Conservation (phyloP, 2,329 filamentous ascomycete genomes). For the Capronia coronata region DNA sequence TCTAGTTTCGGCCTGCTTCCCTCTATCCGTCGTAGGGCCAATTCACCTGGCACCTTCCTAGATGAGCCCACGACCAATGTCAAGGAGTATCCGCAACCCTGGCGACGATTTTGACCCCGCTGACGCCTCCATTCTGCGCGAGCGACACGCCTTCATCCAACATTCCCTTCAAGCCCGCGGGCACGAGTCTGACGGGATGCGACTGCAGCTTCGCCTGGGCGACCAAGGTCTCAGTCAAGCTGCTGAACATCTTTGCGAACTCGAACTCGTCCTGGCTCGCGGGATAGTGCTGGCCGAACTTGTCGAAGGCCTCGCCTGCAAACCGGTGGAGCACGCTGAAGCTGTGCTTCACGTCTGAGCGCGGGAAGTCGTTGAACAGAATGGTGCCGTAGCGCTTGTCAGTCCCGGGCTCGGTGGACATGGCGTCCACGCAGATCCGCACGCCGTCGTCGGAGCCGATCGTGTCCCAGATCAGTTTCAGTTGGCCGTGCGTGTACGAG, state of each 20-base stretch:
- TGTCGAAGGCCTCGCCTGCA: slow-evolving; percentile 32
- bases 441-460: slow-evolving; percentile 31
- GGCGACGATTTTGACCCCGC: too few relatives aligned
- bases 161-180: too few relatives aligned
- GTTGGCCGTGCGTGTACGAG: slow-evolving; percentile 33
- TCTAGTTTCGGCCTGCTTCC: too few relatives aligned
- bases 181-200: too few relatives aligned
- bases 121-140: too few relatives aligned
- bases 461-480: slow-evolving; percentile 37
- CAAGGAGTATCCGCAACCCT: too few relatives aligned
- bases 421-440: slow-evolving; percentile 33
- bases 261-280: slow-evolving; percentile 36
- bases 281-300: slow-evolving; percentile 11
- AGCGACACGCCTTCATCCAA: too few relatives aligned
- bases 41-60: too few relatives aligned
- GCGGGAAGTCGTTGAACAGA: slow-evolving; percentile 27
- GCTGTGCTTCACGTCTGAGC: slow-evolving; percentile 33
- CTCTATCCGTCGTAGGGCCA: too few relatives aligned
- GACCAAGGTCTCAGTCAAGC: slow-evolving; percentile 38
- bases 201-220: too few relatives aligned
- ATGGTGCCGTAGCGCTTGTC: slow-evolving; percentile 31
- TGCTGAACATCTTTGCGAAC: slow-evolving; percentile 39
- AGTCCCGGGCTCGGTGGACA: slow-evolving; percentile 31
- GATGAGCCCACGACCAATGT: too few relatives aligned
- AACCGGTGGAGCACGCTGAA: slow-evolving; percentile 34